These are phyloP conservation scores for Antrodiella citrinella DNA, from an alignment of 768 basidiomycete genomes.

Conservation along the genomic window DNA sequence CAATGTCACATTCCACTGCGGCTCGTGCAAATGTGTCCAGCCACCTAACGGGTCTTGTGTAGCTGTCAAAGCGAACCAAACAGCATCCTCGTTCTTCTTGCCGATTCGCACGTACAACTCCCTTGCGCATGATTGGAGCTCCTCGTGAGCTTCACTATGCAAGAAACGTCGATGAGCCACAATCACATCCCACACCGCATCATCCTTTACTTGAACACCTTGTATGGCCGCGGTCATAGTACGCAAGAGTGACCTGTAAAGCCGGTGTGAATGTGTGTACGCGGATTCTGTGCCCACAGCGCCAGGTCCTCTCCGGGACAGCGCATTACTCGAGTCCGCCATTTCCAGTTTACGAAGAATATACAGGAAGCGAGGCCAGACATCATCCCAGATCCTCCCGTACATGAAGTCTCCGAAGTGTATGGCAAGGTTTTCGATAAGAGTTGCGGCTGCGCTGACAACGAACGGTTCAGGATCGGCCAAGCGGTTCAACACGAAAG, in stretches of 20 bases:
- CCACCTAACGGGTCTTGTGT: slow-evolving; percentile 38
- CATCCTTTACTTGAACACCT: slow-evolving; percentile 63
- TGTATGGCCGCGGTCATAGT: slow-evolving; percentile 63
- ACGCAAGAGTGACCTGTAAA: slow-evolving; percentile 67
- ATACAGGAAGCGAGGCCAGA: slow-evolving; percentile 77
- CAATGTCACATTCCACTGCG: slow-evolving; percentile 53
- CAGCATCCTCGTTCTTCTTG: slow-evolving; percentile 64
- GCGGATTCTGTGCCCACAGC: slow-evolving; percentile 58
- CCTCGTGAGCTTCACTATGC: slow-evolving; percentile 54
- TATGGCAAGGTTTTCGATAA: slow-evolving; percentile 64
- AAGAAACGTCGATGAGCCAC: slow-evolving; percentile 74
- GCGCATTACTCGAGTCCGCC: slow-evolving; percentile 60
- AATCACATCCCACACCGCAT: slow-evolving; percentile 74
- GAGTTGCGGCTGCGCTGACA: slow-evolving; percentile 60
- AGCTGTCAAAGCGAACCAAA: slow-evolving; percentile 70
- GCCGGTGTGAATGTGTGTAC: slow-evolving; percentile 73
- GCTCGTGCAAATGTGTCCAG: slow-evolving; percentile 40
- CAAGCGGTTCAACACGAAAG: slow-evolving; percentile 84
- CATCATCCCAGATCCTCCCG: slow-evolving; percentile 79
- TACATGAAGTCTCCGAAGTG: slow-evolving; percentile 84
- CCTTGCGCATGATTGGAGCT: slow-evolving; percentile 61
- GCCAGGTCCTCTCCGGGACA: slow-evolving; percentile 45
- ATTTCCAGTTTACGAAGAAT: slow-evolving; percentile 53
- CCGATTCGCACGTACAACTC: slow-evolving; percentile 56
- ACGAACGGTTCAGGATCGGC: slow-evolving; percentile 70